phyloP scores from a whole-genome alignment of 2,329 filamentous ascomycete species.

The Neonectria neomacrospora region DNA sequence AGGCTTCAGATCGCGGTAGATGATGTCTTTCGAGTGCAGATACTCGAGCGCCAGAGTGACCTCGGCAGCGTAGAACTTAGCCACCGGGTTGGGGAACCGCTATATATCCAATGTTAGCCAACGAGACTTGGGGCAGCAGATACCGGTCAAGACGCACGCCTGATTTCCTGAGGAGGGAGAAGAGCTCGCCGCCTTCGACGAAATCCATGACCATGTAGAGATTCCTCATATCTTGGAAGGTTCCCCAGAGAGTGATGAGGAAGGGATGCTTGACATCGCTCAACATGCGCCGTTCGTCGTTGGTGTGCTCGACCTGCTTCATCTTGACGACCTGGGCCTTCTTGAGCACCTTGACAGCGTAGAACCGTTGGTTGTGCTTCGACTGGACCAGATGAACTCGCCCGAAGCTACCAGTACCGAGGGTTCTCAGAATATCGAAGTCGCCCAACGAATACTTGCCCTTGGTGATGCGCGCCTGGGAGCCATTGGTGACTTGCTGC shows the following conservation, averaged over 20 bases:
- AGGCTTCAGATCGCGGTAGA: slow-evolving; percentile 96
- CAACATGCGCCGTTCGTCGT: slow-evolving; percentile 96
- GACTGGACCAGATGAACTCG: slow-evolving; percentile 97
- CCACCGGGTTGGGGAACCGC: slow-evolving; percentile 98
- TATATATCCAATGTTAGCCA: slow-evolving; percentile 51
- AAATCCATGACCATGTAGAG: slow-evolving; percentile 99
- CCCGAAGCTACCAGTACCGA: slow-evolving; percentile 97
- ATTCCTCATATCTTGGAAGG: slow-evolving; percentile 94
- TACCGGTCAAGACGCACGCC: slow-evolving; percentile 65
- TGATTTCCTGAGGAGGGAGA: slow-evolving; percentile 94
- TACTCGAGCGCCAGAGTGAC: slow-evolving; percentile 96
- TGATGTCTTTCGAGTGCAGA: slow-evolving; percentile 92
- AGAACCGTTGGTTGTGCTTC: slow-evolving; percentile 97
- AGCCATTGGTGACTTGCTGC: slow-evolving; percentile 48
- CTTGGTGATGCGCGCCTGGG: slow-evolving; percentile 78
- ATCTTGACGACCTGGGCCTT: slow-evolving; percentile 99
- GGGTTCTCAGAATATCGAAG: slow-evolving; percentile 88
- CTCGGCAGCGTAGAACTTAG: slow-evolving; percentile 98
- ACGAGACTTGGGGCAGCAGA: neutral
- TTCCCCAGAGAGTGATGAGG: slow-evolving; percentile 97
- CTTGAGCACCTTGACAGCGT: slow-evolving; percentile 98
- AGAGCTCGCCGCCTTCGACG: slow-evolving; percentile 97
- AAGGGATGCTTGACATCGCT: slow-evolving; percentile 98
- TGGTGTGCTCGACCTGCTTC: slow-evolving; percentile 99
- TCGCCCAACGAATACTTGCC: slow-evolving; percentile 96